phyloP scores from a whole-genome alignment of 2,329 filamentous ascomycete genomes.

The Harringtonia lauricola region DNA sequence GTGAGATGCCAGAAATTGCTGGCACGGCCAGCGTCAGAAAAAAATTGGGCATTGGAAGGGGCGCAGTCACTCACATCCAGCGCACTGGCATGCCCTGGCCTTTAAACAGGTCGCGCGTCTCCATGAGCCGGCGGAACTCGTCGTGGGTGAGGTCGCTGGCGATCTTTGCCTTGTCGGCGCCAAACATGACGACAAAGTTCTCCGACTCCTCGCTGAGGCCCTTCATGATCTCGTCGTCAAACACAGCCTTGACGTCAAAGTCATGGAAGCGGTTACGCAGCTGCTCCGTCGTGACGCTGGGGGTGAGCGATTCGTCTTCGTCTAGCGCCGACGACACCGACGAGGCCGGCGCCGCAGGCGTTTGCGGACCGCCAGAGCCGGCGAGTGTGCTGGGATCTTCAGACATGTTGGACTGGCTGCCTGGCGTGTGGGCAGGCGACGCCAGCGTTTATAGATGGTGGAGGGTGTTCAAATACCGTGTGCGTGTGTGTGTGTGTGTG shows the following conservation, averaged over 20 bases:
- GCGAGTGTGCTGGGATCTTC: too few relatives aligned
- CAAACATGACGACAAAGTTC: conserved; percentile 59
- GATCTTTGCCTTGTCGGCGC: conserved; percentile 40
- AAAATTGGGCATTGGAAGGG: neutral
- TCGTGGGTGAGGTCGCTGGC: conserved; percentile 38
- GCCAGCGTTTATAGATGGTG: too few relatives aligned
- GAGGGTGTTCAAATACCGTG: too few relatives aligned
- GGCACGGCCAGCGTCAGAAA: too few relatives aligned
- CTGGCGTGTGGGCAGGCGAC: too few relatives aligned
- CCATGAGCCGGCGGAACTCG: conserved; percentile 28
- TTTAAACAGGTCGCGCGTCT: conserved; percentile 6
- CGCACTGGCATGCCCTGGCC: conserved; percentile 38
- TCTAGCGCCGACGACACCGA: too few relatives aligned
- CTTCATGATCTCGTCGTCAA: conserved; percentile 28
- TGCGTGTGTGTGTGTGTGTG: too few relatives aligned
- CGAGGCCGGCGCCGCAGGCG: neutral
- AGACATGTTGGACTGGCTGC: too few relatives aligned
- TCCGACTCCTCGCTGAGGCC: conserved; percentile 28
- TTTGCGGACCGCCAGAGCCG: too few relatives aligned
- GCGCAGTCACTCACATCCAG: conserved; percentile 67
- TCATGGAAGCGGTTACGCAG: conserved; percentile 29
- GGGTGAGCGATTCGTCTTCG: neutral
- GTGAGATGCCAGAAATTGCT: conserved; percentile 63
- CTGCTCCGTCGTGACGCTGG: neutral
- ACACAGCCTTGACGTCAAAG: conserved; percentile 40